Percentiles rank a stretch among this genome's conserved stretches.
Evolutionary conservation across 768 basidiomycete species (phyloP).

Genomic region (Podaxis sp.): DNA sequence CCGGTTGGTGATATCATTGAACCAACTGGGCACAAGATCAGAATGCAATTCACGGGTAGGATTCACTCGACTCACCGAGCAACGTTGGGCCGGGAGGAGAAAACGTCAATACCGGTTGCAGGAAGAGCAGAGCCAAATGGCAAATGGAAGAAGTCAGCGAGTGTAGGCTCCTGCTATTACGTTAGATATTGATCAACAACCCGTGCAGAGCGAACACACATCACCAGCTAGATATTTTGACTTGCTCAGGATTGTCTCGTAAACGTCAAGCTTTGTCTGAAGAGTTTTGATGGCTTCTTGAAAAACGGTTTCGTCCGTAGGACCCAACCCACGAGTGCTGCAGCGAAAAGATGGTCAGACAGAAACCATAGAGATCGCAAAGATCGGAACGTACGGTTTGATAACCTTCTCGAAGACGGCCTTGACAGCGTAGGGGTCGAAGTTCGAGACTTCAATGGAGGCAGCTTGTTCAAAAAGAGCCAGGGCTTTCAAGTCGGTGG

Average conservation of each 20-base stretch:
- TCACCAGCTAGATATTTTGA: slow-evolving; percentile 57
- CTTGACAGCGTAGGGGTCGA: slow-evolving; percentile 37
- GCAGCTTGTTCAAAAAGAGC: slow-evolving; percentile 47
- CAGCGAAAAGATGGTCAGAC: neutral
- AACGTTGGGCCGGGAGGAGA: slow-evolving; percentile 42
- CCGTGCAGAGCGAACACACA: slow-evolving; percentile 29
- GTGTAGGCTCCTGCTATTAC: slow-evolving; percentile 33
- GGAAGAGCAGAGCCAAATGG: slow-evolving; percentile 32
- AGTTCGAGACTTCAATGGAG: slow-evolving; percentile 52
- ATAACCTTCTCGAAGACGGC: slow-evolving; percentile 50
- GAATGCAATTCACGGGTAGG: neutral
- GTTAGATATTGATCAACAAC: neutral
- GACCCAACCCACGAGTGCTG: slow-evolving; percentile 10
- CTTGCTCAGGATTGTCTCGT: slow-evolving; percentile 51
- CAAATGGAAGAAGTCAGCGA: slow-evolving; percentile 48
- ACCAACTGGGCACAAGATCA: slow-evolving; percentile 19
- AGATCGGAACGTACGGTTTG: slow-evolving; percentile 38
- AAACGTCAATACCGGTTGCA: slow-evolving; percentile 23
- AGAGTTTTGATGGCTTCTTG: slow-evolving; percentile 28
- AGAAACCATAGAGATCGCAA: neutral
- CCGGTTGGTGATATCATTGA: slow-evolving; percentile 22
- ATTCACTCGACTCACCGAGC: slow-evolving; percentile 27
- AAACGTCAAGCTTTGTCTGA: slow-evolving; percentile 43
- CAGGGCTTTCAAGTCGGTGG: slow-evolving; percentile 38
- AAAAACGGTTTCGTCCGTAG: slow-evolving; percentile 22